phyloP scores from a whole-genome alignment of 2,329 filamentous ascomycete genomes.

The Microsporum audouinii region DNA sequence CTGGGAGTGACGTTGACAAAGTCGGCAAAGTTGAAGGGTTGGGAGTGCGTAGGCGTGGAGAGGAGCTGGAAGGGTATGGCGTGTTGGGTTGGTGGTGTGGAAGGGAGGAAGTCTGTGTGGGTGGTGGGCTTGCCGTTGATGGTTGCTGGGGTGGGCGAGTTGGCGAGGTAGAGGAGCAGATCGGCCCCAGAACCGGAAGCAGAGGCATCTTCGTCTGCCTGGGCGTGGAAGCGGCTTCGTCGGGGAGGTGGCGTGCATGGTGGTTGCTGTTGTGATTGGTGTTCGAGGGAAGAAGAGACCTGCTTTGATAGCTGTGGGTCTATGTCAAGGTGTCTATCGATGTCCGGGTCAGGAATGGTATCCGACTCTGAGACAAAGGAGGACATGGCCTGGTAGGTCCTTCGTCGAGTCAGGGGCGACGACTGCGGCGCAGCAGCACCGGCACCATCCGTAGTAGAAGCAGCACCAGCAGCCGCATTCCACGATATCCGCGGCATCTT shows the following conservation, averaged over 20 bases:
- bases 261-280: constrained; percentile 46
- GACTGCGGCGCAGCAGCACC: constrained; percentile 59
- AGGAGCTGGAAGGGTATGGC: constrained; percentile 41
- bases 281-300: constrained; percentile 35
- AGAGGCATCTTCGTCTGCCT: constrained; percentile 50
- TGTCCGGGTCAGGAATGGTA: constrained; percentile 47
- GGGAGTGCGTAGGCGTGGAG: constrained; percentile 52
- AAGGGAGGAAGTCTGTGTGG: constrained; percentile 45
- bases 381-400: constrained; percentile 57
- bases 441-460: too few species aligned
- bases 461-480: constrained; percentile 53
- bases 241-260: constrained; percentile 66
- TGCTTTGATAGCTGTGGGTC: constrained; percentile 62
- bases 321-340: constrained; percentile 48
- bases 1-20: constrained; percentile 97
- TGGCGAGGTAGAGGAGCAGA: constrained; percentile 71
- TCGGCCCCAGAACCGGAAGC: constrained; percentile 48
- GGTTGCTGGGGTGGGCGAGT: constrained; percentile 77
- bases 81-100: constrained; percentile 62
- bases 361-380: constrained; percentile 67
- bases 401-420: constrained; percentile 66
- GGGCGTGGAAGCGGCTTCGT: constrained; percentile 46
- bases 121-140: constrained; percentile 36
- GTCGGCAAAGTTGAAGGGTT: constrained; percentile 86
- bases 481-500: constrained; percentile 54